Conservation (phyloP, 1,139 yeast species). For the Zygoascus meyerae region DNA sequence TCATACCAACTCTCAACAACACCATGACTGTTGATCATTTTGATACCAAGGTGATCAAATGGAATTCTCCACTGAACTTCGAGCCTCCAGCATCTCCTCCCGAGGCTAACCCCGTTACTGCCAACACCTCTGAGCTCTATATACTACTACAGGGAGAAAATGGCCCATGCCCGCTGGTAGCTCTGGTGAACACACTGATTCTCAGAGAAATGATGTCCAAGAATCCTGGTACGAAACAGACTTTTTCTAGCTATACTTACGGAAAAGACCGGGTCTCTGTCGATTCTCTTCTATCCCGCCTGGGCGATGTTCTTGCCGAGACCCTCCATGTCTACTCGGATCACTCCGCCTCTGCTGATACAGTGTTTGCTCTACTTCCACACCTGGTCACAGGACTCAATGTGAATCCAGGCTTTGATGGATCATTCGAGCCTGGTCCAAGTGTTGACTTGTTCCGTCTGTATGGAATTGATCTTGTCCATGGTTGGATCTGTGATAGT, state of each 20-base stretch:
- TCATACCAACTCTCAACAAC: slow-evolving; percentile 2
- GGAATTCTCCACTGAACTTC: neutral
- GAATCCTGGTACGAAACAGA: slow-evolving; percentile 3
- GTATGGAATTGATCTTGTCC: slow-evolving; percentile 44
- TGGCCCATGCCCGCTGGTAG: slow-evolving; percentile 90
- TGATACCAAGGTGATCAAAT: slow-evolving; percentile 21
- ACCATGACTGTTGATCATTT: slow-evolving; percentile 17
- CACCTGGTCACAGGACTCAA: slow-evolving; percentile 64
- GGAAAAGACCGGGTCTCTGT: slow-evolving; percentile 25
- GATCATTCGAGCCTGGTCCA: slow-evolving; percentile 47
- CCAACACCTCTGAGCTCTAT: neutral
- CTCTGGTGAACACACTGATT: slow-evolving; percentile 62
- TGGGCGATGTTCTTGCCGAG: slow-evolving; percentile 38
- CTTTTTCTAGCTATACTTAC: slow-evolving; percentile 18
- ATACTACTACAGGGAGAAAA: slow-evolving; percentile 74
- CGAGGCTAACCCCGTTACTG: neutral
- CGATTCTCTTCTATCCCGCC: slow-evolving; percentile 28
- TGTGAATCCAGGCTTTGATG: slow-evolving; percentile 67
- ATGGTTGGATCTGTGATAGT: slow-evolving; percentile 46
- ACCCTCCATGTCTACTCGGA: slow-evolving; percentile 21
- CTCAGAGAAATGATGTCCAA: slow-evolving; percentile 18
- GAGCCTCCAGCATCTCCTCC: neutral
- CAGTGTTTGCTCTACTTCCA: slow-evolving; percentile 51
- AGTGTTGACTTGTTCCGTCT: slow-evolving; percentile 42
- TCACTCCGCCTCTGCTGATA: slow-evolving; percentile 27